phyloP scores from a whole-genome alignment of 345 rosid genomes.

The Cochlearia excelsa region DNA sequence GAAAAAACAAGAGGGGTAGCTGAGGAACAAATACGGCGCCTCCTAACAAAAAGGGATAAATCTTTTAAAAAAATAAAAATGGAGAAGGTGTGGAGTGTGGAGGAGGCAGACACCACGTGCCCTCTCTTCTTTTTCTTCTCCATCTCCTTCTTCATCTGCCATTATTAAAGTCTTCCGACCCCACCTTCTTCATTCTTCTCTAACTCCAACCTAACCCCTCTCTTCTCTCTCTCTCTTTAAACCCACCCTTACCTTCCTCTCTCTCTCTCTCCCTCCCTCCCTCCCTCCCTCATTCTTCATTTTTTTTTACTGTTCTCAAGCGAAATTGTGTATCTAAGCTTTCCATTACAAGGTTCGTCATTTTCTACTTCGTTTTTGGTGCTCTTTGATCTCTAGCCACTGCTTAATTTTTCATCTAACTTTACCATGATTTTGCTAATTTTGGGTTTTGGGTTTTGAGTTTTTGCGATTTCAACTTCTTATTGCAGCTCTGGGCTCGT shows the following conservation, averaged over 20 bases:
- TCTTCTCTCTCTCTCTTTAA: constrained; percentile 31
- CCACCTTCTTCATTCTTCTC: constrained; percentile 40
- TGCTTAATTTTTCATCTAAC: too few species aligned
- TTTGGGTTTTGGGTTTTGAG: too few species aligned
- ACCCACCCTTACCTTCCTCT: constrained; percentile 28
- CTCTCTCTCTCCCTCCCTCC: constrained; percentile 10
- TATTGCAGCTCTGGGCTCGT: too few species aligned
- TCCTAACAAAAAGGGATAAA: constrained; percentile 12
- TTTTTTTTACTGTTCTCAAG: constrained; percentile 26
- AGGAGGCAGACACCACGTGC: constrained; percentile 66
- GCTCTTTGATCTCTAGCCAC: too few species aligned
- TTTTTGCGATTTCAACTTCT: too few species aligned
- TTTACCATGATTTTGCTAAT: too few species aligned
- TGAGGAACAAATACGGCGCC: constrained; percentile 35
- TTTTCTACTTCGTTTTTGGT: too few species aligned
- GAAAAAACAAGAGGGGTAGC: constrained; percentile 41
- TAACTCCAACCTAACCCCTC: constrained; percentile 57
- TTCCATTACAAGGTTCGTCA: not conserved
- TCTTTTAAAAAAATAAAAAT: not conserved
- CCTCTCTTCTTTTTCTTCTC: constrained; percentile 22
- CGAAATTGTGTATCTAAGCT: too few species aligned
- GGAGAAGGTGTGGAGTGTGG: constrained; percentile 40
- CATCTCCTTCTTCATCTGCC: constrained; percentile 28
- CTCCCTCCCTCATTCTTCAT: not conserved
- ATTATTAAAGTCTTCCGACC: constrained; percentile 35